phyloP scores from a whole-genome alignment of 1,284 basidiomycete species.

The Rhodotorula sp. region DNA sequence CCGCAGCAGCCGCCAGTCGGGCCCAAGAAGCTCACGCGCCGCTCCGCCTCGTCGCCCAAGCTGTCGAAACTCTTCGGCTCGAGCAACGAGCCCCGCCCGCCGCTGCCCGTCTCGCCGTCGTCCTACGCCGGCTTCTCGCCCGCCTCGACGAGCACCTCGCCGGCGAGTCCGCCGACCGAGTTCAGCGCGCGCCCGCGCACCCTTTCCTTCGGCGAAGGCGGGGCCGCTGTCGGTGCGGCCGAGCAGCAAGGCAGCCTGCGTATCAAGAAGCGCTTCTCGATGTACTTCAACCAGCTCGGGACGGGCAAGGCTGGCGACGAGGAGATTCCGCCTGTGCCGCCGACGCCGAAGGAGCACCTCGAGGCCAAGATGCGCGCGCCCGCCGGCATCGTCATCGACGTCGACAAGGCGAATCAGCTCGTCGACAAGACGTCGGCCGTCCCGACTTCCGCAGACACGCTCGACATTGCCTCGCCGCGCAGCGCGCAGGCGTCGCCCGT shows the following conservation, averaged over 20 bases:
- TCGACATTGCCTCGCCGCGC: slow-evolving; percentile 1
- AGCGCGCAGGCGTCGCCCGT: not conserved
- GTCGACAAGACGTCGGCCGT: not conserved
- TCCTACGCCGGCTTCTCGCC: not conserved
- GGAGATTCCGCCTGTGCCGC: slow-evolving; percentile 2
- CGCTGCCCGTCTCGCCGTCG: not conserved
- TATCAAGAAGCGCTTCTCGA: slow-evolving; percentile 26
- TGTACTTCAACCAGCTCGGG: slow-evolving; percentile 3
- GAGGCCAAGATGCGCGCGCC: not conserved
- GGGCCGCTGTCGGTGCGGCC: not conserved
- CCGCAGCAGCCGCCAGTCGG: not conserved
- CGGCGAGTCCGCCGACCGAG: not conserved
- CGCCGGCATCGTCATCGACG: slow-evolving; percentile 5
- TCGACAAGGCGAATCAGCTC: slow-evolving; percentile 7
- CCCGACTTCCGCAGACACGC: slow-evolving; percentile 6
- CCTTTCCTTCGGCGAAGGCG: slow-evolving; percentile 4
- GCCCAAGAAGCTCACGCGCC: not conserved
- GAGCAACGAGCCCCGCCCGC: not conserved
- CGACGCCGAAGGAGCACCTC: slow-evolving; percentile 7
- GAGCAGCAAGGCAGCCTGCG: not conserved
- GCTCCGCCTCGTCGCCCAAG: slow-evolving; percentile 24
- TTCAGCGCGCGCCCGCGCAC: slow-evolving; percentile 1
- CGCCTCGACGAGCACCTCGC: too few species aligned
- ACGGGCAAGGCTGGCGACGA: not conserved
- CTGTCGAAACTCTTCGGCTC: slow-evolving; percentile 14